Evolutionary conservation across 345 rosid genomes (phyloP).

Genomic region (Bruguiera gymnorhiza): DNA sequence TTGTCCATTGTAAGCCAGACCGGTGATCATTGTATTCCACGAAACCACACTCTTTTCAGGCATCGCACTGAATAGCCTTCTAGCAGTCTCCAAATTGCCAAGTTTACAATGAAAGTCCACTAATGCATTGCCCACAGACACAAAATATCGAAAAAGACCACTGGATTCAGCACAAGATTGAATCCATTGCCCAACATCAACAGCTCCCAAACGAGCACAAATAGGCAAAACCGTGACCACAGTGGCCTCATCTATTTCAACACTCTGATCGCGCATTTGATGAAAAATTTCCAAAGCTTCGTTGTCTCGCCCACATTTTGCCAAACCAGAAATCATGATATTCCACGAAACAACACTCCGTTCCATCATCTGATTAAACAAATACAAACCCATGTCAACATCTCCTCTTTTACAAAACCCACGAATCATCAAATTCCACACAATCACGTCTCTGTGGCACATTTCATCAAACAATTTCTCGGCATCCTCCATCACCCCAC

Average conservation of each 20-base stretch:
- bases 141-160: constrained; percentile 28
- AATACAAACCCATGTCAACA: constrained; percentile 41
- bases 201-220: constrained; percentile 55
- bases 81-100: constrained; percentile 53
- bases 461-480: constrained; percentile 60
- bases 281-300: constrained; percentile 60
- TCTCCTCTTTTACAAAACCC: constrained; percentile 59
- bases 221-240: constrained; percentile 58
- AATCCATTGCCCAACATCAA: constrained; percentile 49
- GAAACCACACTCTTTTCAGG: constrained; percentile 47
- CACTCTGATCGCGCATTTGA: constrained; percentile 55
- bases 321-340: constrained; percentile 56
- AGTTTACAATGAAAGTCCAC: constrained; percentile 60
- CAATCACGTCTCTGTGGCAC: constrained; percentile 41
- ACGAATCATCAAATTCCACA: constrained; percentile 65
- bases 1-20: constrained; percentile 56
- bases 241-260: constrained; percentile 62
- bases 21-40: constrained; percentile 69
- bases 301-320: constrained; percentile 45
- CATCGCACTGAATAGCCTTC: constrained; percentile 40
- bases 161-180: constrained; percentile 49
- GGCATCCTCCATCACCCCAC: constrained; percentile 55
- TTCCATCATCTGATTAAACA: constrained; percentile 54
- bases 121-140: constrained; percentile 60
- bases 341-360: constrained; percentile 68